Base-by-base conservation (phyloP, 2,329 filamentous ascomycete genomes). In the Claviceps cyperi region DNA sequence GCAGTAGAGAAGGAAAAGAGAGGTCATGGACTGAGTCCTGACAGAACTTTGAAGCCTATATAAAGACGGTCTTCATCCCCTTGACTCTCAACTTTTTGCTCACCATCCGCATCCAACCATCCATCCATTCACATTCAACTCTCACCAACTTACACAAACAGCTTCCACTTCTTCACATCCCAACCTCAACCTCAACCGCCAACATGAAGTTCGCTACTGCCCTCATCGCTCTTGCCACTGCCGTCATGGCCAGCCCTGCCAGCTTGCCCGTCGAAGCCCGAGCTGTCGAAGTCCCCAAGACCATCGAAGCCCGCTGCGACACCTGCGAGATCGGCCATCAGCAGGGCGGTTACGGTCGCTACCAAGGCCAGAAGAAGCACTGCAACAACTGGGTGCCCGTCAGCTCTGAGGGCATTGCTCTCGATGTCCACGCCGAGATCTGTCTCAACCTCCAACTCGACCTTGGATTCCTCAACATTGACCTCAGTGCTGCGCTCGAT, bases 191-290 rank as follows among this genome's bases (percentile, higher is more conserved):
- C 24, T 8, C 24, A 36, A 28, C 17, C 43, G 43, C 43, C 4
- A 43, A 35, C 11, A 50, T 50, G 48, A 50, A 50, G 43, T 50
- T 46, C 43, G 43, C 43, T 28, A 41, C 37, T 28, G 48, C 43
- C 36, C 36, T 46, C 37, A 11, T 50, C 15, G 43, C 48, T 36
- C 17, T 50, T 3, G 48, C 43, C 24, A 43, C 48, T 17, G 48
- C 48, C 13, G 48, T 43, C 48, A 32, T 50, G 19, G 37, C 48
- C 48, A 44, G 15, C 43, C 48, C 48, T 15, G 36, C 17, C 43
- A 35, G 22, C 5, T 36, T 21, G 13, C 17, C 40, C 39, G 28
- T 32, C 28, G 28, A 32, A 4, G 28, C 28, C 28, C 28, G 28
- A 32, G 28, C 28, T 9, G 28, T 32, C 28, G 28, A 32, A 11